Conservation (phyloP, 345 rosid species). For the Diplotaxis tenuifolia region DNA sequence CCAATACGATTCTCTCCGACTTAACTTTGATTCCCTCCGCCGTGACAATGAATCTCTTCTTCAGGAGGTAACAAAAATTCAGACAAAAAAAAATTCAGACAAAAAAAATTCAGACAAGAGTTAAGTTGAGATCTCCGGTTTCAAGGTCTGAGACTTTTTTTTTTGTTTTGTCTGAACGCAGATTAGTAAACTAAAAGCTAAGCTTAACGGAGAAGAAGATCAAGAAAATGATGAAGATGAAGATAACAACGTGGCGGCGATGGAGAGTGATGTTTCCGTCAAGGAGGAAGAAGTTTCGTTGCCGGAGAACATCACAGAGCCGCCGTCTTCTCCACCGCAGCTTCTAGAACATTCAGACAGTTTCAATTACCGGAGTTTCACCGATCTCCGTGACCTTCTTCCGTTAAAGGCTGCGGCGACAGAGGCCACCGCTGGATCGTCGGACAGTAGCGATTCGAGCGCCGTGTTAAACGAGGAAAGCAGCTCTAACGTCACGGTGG, state of each 20-base stretch:
- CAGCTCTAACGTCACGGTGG: conserved; percentile 48
- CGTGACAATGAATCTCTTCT: conserved; percentile 73
- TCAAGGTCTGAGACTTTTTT: no score
- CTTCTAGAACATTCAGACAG: conserved; percentile 36
- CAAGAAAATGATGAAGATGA: no score
- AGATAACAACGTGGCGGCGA: conserved; percentile 27
- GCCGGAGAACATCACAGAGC: conserved; percentile 39
- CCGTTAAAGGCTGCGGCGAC: not conserved
- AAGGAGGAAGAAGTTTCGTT: conserved; percentile 56
- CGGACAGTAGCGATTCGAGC: conserved; percentile 78
- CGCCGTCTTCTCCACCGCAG: conserved; percentile 32
- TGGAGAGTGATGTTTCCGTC: conserved; percentile 61
- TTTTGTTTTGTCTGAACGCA: conserved; percentile 41
- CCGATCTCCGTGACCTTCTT: conserved; percentile 43
- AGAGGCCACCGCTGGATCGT: conserved; percentile 51
- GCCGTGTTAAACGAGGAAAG: conserved; percentile 71
- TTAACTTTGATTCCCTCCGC: conserved; percentile 54
- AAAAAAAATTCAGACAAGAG: no score
- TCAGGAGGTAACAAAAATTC: conserved; percentile 54
- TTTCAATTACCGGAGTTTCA: conserved; percentile 49
- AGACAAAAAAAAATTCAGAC: no score
- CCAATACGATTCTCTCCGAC: conserved; percentile 58
- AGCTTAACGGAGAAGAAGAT: conserved; percentile 44
- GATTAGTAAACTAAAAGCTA: conserved; percentile 72
- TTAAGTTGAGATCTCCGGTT: no score